Conservation (phyloP, 345 rosid genomes). For the Hibiscus mutabilis region DNA sequence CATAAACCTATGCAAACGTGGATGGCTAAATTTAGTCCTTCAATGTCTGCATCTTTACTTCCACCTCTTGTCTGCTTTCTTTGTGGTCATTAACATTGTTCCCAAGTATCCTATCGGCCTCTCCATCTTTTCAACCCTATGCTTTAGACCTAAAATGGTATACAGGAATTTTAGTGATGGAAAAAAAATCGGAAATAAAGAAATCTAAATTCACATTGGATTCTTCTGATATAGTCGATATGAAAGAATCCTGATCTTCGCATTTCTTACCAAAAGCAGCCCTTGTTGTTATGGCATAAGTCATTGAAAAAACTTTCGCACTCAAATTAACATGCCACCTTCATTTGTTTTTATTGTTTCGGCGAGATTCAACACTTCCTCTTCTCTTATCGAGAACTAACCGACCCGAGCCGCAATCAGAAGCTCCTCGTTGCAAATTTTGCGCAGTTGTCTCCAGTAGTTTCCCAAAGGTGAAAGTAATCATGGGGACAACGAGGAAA, state of each 20-base stretch:
- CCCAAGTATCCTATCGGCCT: not conserved
- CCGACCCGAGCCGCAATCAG: not conserved
- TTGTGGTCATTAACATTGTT: not conserved
- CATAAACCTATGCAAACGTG: no score
- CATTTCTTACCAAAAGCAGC: conserved; percentile 1
- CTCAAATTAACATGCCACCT: not conserved
- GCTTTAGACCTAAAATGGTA: not conserved
- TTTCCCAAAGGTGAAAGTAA: conserved; percentile 1
- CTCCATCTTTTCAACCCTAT: not conserved
- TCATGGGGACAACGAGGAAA: not conserved
- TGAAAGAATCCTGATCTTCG: not conserved
- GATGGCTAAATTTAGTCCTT: no score
- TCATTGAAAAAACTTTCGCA: not conserved
- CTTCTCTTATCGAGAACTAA: conserved; percentile 9
- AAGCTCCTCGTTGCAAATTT: conserved; percentile 1
- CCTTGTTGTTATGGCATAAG: not conserved
- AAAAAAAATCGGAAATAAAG: not conserved
- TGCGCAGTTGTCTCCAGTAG: conserved; percentile 6
- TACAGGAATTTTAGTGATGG: not conserved
- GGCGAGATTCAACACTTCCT: not conserved
- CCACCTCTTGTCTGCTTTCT: not conserved
- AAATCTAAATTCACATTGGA: not conserved
- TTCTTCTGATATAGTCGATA: not conserved
- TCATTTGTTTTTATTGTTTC: not conserved
- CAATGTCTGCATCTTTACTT: not conserved